Base-by-base conservation (phyloP, 73 alveolate species). In the Paramecium bursaria region DNA sequence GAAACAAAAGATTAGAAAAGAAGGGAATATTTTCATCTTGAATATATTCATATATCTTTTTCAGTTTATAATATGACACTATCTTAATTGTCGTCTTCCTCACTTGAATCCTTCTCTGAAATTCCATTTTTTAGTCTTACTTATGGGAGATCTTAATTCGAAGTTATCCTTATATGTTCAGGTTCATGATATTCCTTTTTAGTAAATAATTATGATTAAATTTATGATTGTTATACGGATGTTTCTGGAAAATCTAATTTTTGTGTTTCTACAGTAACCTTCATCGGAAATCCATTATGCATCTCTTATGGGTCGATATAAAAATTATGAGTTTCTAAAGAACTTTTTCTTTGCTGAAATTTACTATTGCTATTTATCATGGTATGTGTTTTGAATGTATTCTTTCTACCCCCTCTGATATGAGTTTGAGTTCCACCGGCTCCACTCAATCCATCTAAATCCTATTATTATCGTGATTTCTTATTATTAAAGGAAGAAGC, bases 11-110 rank as follows among this genome's bases (percentile, higher is more conserved):
- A 42, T 79, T 79, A 31, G 89, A 79, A 17, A 79, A 42, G 73
- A 79, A 79, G 47, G 89, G 89, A 14, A 61, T 79, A 14, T 79
- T 79, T 82, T 49, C 75, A 48, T 31, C 89, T 30, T 79, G 89
- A 79, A 47, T 67, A 57, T 67, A 67, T 67, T n/a, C n/a, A n/a
- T n/a, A n/a, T n/a, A n/a, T n/a, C n/a, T n/a, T n/a, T n/a, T n/a
- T n/a, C n/a, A n/a, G n/a, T n/a, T n/a, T n/a, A n/a, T n/a, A n/a
- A n/a, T n/a, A n/a, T n/a, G n/a, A n/a, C n/a, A n/a, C n/a, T n/a
- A n/a, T n/a, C n/a, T n/a, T n/a, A n/a, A n/a, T n/a, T n/a, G n/a
- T n/a, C n/a, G n/a, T n/a, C n/a, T n/a, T n/a, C n/a, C n/a, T n/a
- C n/a, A n/a, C n/a, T n/a, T n/a, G n/a, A n/a, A n/a, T n/a, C n/a